phyloP scores from a whole-genome alignment of 768 basidiomycete genomes.

The Termitomyces sp. region DNA sequence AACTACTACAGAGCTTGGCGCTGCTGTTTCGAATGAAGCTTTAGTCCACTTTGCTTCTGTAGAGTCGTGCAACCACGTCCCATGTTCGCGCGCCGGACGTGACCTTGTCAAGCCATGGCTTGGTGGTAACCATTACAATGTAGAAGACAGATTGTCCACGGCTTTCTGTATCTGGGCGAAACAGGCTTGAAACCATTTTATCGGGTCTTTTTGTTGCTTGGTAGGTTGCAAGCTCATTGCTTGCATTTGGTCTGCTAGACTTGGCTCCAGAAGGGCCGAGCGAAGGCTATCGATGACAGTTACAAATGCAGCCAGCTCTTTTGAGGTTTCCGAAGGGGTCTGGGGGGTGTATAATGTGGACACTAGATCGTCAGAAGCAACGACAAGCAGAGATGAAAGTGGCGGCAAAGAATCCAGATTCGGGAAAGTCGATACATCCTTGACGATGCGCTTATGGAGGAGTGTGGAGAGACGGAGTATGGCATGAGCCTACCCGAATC shows the following conservation, averaged over 20 bases:
- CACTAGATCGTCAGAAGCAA: slow-evolving; percentile 60
- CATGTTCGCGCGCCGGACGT: too few relatives aligned
- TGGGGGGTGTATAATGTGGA: slow-evolving; percentile 66
- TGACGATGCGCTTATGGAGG: slow-evolving; percentile 56
- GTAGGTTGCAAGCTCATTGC: slow-evolving; percentile 14
- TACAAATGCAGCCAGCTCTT: slow-evolving; percentile 33
- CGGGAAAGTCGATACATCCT: slow-evolving; percentile 39
- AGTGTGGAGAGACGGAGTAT: slow-evolving; percentile 54
- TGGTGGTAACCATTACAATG: too few relatives aligned
- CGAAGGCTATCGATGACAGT: slow-evolving; percentile 32
- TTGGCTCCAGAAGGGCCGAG: slow-evolving; percentile 17
- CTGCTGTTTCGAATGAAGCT: not conserved
- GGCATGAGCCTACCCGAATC: slow-evolving; percentile 42
- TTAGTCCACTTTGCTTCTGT: not conserved
- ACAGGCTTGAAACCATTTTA: slow-evolving; percentile 63
- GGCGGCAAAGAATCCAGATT: slow-evolving; percentile 46
- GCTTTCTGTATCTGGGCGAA: slow-evolving; percentile 55
- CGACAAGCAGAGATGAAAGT: slow-evolving; percentile 46
- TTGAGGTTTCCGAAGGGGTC: slow-evolving; percentile 33
- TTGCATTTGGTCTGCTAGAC: slow-evolving; percentile 25
- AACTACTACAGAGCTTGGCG: not conserved
- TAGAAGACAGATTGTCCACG: slow-evolving; percentile 21
- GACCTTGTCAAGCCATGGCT: too few relatives aligned
- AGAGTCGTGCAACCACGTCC: too few relatives aligned
- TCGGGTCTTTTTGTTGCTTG: slow-evolving; percentile 25